Conservation (phyloP, 2,329 filamentous ascomycete genomes). For the Botrytis fabae region DNA sequence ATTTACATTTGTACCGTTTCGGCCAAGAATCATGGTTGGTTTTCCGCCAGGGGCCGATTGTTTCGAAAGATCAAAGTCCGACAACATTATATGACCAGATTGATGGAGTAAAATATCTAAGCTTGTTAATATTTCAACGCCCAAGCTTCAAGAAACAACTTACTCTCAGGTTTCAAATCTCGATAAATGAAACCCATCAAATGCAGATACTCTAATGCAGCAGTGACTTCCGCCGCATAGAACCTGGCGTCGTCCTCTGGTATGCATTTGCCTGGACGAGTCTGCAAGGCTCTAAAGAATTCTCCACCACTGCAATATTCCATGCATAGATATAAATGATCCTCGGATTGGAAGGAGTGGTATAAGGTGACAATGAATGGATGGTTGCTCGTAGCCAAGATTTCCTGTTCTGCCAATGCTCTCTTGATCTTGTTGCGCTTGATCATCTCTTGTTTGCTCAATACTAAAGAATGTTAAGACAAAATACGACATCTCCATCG, state of each 20-base stretch:
- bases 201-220: constrained; percentile 93
- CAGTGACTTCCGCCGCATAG: constrained; percentile 96
- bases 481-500: neutral
- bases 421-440: constrained; percentile 99
- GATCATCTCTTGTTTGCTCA: constrained; percentile 99
- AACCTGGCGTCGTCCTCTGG: constrained; percentile 95
- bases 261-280: constrained; percentile 94
- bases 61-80: constrained; percentile 97
- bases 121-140: constrained; percentile 43
- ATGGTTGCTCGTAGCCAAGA: constrained; percentile 96
- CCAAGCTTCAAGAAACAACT: constrained; percentile 43
- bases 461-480: constrained; percentile 57
- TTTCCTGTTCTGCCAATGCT: constrained; percentile 95
- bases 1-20: constrained; percentile 78
- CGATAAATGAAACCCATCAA: constrained; percentile 99
- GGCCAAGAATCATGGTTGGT: constrained; percentile 93
- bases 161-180: constrained; percentile 95
- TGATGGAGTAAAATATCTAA: constrained; percentile 95
- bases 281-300: constrained; percentile 96
- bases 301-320: constrained; percentile 99
- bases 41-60: constrained; percentile 95
- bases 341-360: constrained; percentile 98
- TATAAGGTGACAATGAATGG: constrained; percentile 98
- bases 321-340: constrained; percentile 99
- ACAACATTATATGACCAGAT: constrained; percentile 99